These are phyloP conservation scores for Lignosus rhinocerotis DNA, from an alignment of 1,284 basidiomycete genomes.

Conservation along the genomic window DNA sequence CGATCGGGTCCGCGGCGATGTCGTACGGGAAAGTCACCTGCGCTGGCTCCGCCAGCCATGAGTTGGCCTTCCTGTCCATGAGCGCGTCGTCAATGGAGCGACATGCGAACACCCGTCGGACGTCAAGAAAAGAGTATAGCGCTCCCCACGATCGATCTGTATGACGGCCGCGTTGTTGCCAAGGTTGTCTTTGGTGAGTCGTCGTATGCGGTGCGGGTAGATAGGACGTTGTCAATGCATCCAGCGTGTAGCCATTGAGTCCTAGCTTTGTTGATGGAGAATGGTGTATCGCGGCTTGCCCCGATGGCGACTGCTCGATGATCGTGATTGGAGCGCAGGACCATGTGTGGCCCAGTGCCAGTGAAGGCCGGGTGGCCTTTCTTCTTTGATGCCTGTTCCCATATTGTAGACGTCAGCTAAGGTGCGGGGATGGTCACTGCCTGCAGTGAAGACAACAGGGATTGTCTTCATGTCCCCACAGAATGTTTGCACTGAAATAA, in stretches of 20 bases:
- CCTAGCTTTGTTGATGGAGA: slow-evolving; percentile 85
- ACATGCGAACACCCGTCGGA: slow-evolving; percentile 78
- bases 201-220: slow-evolving; percentile 65
- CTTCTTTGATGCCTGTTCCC: too few relatives aligned
- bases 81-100: slow-evolving; percentile 33
- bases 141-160: slow-evolving; percentile 77
- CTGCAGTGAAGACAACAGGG: too few relatives aligned
- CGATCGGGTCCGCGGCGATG: slow-evolving; percentile 50
- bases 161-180: slow-evolving; percentile 62
- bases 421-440: too few relatives aligned
- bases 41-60: not conserved
- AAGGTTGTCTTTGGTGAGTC: slow-evolving; percentile 75
- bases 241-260: slow-evolving; percentile 72
- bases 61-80: not conserved
- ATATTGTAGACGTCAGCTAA: too few relatives aligned
- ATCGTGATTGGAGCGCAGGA: slow-evolving; percentile 64
- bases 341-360: slow-evolving; percentile 82
- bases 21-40: not conserved
- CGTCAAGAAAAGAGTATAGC: slow-evolving; percentile 87
- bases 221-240: slow-evolving; percentile 57
- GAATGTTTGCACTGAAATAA: too few relatives aligned
- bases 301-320: slow-evolving; percentile 79
- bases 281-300: slow-evolving; percentile 82
- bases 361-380: too few relatives aligned
- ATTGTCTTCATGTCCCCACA: too few relatives aligned